Conservation (phyloP, 2,329 filamentous ascomycete genomes). For the Pseudogymnoascus sp. region DNA sequence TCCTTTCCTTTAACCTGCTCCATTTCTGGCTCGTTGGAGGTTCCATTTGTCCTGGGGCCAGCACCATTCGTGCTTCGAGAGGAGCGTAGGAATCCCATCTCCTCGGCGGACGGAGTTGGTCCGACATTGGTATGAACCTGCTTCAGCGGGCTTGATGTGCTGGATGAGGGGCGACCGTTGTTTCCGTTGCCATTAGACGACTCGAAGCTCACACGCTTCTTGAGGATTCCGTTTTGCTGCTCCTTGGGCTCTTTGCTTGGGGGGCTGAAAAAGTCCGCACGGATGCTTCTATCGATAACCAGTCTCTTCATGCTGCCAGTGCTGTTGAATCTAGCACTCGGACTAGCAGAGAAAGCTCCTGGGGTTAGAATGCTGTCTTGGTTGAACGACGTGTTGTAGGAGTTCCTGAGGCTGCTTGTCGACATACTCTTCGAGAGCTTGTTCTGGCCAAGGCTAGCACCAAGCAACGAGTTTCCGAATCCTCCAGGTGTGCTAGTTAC, state of each 20-base stretch:
- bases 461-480: constrained; percentile 60
- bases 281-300: constrained; percentile 82
- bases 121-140: constrained; percentile 36
- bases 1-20: constrained; percentile 69
- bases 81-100: constrained; percentile 53
- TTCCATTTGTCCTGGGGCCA: constrained; percentile 33
- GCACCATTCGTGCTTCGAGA: constrained; percentile 42
- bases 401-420: constrained; percentile 76
- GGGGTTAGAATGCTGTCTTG: constrained; percentile 84
- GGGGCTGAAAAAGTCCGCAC: constrained; percentile 63
- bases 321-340: constrained; percentile 58
- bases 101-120: constrained; percentile 50
- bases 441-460: constrained; percentile 52
- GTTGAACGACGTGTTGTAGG: constrained; percentile 72
- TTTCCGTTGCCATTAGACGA: constrained; percentile 49
- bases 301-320: constrained; percentile 78
- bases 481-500: constrained; percentile 62
- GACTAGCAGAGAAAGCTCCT: constrained; percentile 71
- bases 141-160: constrained; percentile 30
- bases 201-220: constrained; percentile 92
- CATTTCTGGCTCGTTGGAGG: constrained; percentile 52
- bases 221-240: constrained; percentile 40
- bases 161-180: constrained; percentile 39
- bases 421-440: constrained; percentile 83
- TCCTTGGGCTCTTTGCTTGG: constrained; percentile 51